These are phyloP conservation scores for Cydonia oblonga DNA, from an alignment of 331 rosid species.

Conservation along the genomic window DNA sequence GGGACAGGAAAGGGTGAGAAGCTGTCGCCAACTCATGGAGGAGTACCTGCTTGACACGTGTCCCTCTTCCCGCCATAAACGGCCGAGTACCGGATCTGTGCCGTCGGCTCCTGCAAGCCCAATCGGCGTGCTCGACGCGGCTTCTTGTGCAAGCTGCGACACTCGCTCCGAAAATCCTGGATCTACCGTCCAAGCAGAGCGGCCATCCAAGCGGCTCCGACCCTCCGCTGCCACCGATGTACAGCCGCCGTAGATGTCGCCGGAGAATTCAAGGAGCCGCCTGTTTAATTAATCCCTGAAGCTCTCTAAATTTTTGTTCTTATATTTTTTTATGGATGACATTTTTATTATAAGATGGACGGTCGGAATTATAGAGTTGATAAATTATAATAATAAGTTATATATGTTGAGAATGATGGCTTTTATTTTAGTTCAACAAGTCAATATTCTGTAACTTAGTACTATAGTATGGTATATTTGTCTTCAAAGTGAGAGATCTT, in stretches of 20 bases:
- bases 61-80: conserved; percentile 20
- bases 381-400: background rate
- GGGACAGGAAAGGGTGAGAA: conserved; percentile 61
- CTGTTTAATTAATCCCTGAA: background rate
- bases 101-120: conserved; percentile 39
- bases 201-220: conserved; percentile 30
- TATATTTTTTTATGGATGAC: background rate
- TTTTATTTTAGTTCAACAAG: no score
- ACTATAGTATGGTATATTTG: no score
- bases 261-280: background rate
- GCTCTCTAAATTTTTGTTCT: background rate
- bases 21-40: conserved; percentile 85
- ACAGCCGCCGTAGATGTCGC: conserved; percentile 16
- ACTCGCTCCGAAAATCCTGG: conserved; percentile 28
- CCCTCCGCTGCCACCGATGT: conserved; percentile 30
- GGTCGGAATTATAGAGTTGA: background rate
- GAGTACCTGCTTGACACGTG: conserved; percentile 57
- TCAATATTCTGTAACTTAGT: accelerated
- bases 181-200: conserved; percentile 22
- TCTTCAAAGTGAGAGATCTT: accelerated
- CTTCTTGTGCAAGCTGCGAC: conserved; percentile 40
- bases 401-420: background rate
- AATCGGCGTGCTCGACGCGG: conserved; percentile 63
- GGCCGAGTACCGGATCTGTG: conserved; percentile 7
- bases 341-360: background rate